phyloP scores from a whole-genome alignment of 805 yeast genomes.

The Metschnikowia henanensis region DNA sequence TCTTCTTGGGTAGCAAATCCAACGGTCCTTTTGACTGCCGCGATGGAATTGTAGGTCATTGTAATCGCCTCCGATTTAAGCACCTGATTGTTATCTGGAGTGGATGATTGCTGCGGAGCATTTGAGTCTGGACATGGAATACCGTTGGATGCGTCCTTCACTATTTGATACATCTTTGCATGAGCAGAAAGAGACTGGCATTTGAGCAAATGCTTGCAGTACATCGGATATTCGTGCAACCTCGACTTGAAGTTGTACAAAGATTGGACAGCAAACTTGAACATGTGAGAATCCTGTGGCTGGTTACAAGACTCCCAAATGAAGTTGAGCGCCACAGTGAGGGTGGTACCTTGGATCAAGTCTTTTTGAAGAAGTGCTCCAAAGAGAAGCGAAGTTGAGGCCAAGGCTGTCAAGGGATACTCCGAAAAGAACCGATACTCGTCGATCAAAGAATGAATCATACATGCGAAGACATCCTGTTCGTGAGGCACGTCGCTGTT shows the following conservation, averaged over 20 bases:
- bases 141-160: conserved; percentile 55
- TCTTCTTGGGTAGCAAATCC: conserved; percentile 57
- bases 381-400: conserved; percentile 91
- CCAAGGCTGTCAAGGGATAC: conserved; percentile 92
- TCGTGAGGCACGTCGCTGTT: conserved; percentile 80
- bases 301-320: conserved; percentile 84
- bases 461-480: conserved; percentile 97
- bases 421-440: conserved; percentile 96
- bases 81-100: conserved; percentile 17
- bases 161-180: conserved; percentile 72
- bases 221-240: conserved; percentile 83
- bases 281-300: conserved; percentile 90
- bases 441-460: conserved; percentile 93
- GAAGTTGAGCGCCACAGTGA: conserved; percentile 85
- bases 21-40: conserved; percentile 37
- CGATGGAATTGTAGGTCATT: conserved; percentile 47
- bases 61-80: conserved; percentile 14
- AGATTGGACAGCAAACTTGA: conserved; percentile 95
- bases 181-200: conserved; percentile 77
- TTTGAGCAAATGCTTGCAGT: conserved; percentile 75
- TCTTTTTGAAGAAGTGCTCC: conserved; percentile 88
- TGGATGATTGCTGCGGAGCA: conserved; percentile 10
- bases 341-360: conserved; percentile 84
- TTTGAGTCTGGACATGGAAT: conserved; percentile 36
- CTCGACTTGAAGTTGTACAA: conserved; percentile 85